phyloP scores from a whole-genome alignment of 1,139 yeast genomes.

The Geotrichum histeridarum region DNA sequence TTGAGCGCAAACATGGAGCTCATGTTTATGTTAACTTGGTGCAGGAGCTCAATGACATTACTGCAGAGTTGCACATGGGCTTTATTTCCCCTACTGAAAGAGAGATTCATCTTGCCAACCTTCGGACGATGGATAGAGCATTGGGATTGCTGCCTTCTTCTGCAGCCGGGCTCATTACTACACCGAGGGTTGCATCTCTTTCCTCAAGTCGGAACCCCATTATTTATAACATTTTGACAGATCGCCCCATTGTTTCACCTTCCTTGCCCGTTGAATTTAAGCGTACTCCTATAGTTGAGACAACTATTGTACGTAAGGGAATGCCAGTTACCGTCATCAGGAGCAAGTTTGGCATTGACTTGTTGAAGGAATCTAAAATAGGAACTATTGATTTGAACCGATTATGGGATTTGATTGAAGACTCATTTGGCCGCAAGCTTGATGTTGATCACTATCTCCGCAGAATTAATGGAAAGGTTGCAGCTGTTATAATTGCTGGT shows the following conservation, averaged over 20 bases:
- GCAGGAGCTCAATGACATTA: conserved; percentile 71
- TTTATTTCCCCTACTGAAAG: conserved; percentile 44
- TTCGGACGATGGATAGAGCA: conserved; percentile 49
- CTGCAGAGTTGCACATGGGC: conserved; percentile 56
- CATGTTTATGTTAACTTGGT: conserved; percentile 83
- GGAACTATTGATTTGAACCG: conserved; percentile 53
- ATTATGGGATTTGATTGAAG: conserved; percentile 60
- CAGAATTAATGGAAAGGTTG: conserved; percentile 60
- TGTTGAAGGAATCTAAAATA: conserved; percentile 43
- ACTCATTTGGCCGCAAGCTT: conserved; percentile 70
- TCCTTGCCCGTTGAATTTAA: conserved; percentile 65
- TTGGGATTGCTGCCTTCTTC: conserved; percentile 44
- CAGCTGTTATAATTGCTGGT: conserved; percentile 79
- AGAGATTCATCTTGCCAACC: conserved; percentile 51
- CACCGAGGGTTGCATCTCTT: conserved; percentile 44
- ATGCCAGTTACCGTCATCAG: conserved; percentile 54
- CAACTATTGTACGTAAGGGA: conserved; percentile 79
- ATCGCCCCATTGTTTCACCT: conserved; percentile 86
- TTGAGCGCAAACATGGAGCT: conserved; percentile 64
- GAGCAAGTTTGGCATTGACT: conserved; percentile 40
- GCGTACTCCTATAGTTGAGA: conserved; percentile 60
- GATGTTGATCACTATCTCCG: conserved; percentile 58
- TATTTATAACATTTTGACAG: conserved; percentile 82
- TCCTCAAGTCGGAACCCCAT: conserved; percentile 59
- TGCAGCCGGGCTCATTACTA: conserved; percentile 50